phyloP scores from a whole-genome alignment of 78 protist genomes.

The Dictyostelium intermedium region DNA sequence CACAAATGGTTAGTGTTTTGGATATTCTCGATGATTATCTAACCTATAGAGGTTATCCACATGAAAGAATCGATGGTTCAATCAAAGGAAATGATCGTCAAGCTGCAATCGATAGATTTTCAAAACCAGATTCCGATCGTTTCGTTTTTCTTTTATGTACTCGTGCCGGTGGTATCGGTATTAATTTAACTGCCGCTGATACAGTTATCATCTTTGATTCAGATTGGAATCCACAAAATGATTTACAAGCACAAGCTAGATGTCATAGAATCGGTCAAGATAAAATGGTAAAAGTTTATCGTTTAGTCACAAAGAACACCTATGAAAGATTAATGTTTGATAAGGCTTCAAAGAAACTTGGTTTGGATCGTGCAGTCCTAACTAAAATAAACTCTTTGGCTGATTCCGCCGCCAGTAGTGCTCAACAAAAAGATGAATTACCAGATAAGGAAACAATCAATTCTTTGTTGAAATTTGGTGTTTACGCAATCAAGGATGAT shows the following conservation, averaged over 20 bases:
- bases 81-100: constrained; percentile 90
- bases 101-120: constrained; percentile 90
- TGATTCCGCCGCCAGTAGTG: no score
- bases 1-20: constrained; percentile 94
- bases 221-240: constrained; percentile 99
- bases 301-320: constrained; percentile 92
- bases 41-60: constrained; percentile 56
- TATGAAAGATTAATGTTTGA: constrained; percentile 91
- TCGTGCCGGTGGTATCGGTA: constrained; percentile 99
- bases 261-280: constrained; percentile 95
- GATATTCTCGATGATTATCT: constrained; percentile 95
- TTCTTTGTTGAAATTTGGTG: constrained; percentile 82
- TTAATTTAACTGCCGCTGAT: constrained; percentile 97
- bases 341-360: constrained; percentile 89
- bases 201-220: constrained; percentile 97
- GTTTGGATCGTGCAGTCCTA: constrained; percentile 90
- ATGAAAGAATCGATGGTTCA: constrained; percentile 93
- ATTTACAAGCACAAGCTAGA: constrained; percentile 95
- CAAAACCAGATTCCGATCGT: constrained; percentile 76
- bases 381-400: constrained; percentile 3
- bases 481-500: constrained; percentile 80
- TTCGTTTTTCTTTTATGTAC: constrained; percentile 97
- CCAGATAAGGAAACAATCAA: constrained; percentile 75
- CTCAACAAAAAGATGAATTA: constrained; percentile 10
- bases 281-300: constrained; percentile 92